Conservation (phyloP, 2,329 filamentous ascomycete species). For the Fusarium austroafricanum region DNA sequence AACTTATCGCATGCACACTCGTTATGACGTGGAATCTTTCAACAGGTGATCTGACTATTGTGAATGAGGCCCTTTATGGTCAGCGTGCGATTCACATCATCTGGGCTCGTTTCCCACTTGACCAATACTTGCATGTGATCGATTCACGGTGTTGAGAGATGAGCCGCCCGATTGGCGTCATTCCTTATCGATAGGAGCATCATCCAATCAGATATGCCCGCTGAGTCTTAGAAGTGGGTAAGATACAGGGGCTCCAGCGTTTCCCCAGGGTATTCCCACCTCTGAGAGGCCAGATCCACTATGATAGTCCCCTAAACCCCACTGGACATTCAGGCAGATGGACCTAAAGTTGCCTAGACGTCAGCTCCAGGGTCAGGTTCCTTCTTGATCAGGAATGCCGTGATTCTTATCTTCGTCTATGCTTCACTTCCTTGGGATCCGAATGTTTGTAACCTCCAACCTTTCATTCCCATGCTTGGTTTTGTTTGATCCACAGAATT, state of each 20-base stretch:
- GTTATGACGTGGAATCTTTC: slow-evolving; percentile 8
- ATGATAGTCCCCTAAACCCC: slow-evolving; percentile 21
- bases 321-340: slow-evolving; percentile 30
- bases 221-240: slow-evolving; percentile 1
- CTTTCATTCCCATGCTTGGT: slow-evolving; percentile 6
- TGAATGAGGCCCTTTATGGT: slow-evolving; percentile 21
- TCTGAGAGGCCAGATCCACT: slow-evolving; percentile 21
- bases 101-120: slow-evolving; percentile 35
- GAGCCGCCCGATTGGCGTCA: slow-evolving; percentile 42
- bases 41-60: slow-evolving; percentile 25
- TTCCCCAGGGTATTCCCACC: slow-evolving; percentile 32
- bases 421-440: slow-evolving; percentile 31
- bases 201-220: slow-evolving; percentile 23
- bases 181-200: slow-evolving; percentile 37
- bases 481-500: background rate
- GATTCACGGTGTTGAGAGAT: slow-evolving; percentile 34
- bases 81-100: slow-evolving; percentile 38
- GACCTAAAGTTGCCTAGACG: slow-evolving; percentile 36
- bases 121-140: slow-evolving; percentile 44
- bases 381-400: slow-evolving; percentile 39
- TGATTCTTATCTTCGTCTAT: slow-evolving; percentile 33
- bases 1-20: slow-evolving; percentile 12
- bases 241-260: slow-evolving; percentile 5
- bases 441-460: slow-evolving; percentile 20
- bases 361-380: slow-evolving; percentile 35